Evolutionary conservation across 805 yeast species (phyloP).

Genomic region (Debaryomyces hansenii): DNA sequence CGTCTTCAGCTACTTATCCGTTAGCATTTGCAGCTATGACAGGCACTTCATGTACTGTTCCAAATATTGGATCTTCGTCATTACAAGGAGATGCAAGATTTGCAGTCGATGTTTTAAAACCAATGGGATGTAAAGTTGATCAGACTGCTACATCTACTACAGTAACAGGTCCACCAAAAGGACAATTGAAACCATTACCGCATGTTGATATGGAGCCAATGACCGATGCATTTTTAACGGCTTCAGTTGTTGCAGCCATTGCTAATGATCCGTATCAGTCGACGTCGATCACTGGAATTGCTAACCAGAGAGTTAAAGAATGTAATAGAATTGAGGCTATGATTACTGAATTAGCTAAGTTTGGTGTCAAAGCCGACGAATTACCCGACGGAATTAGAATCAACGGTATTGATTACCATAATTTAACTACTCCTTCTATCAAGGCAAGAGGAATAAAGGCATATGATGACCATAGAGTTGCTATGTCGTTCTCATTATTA

Average conservation of each 20-base stretch:
- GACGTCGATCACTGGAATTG: constrained; percentile 90
- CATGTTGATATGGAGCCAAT: constrained; percentile 97
- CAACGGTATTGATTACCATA: constrained; percentile 58
- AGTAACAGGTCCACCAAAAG: constrained; percentile 82
- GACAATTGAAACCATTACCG: constrained; percentile 65
- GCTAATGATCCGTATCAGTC: constrained; percentile 51
- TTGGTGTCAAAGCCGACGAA: constrained; percentile 84
- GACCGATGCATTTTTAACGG: constrained; percentile 98
- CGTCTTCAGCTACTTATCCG: constrained; percentile 97
- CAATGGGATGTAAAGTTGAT: constrained; percentile 91
- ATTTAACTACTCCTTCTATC: constrained; percentile 53
- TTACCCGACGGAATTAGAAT: constrained; percentile 91
- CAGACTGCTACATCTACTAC: constrained; percentile 88
- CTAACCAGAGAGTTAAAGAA: constrained; percentile 96
- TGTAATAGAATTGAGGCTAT: constrained; percentile 95
- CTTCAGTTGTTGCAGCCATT: constrained; percentile 94
- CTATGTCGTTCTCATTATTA: constrained; percentile 91
- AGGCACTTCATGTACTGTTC: constrained; percentile 88
- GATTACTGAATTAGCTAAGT: constrained; percentile 84
- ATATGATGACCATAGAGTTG: constrained; percentile 96
- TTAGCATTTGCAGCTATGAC: constrained; percentile 96
- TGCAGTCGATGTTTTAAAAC: constrained; percentile 86
- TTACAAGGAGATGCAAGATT: constrained; percentile 97
- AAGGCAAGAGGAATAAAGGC: constrained; percentile 63
- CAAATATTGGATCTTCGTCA: constrained; percentile 89